phyloP scores from a whole-genome alignment of 2,329 filamentous ascomycete species.

The Fusarium sp. region DNA sequence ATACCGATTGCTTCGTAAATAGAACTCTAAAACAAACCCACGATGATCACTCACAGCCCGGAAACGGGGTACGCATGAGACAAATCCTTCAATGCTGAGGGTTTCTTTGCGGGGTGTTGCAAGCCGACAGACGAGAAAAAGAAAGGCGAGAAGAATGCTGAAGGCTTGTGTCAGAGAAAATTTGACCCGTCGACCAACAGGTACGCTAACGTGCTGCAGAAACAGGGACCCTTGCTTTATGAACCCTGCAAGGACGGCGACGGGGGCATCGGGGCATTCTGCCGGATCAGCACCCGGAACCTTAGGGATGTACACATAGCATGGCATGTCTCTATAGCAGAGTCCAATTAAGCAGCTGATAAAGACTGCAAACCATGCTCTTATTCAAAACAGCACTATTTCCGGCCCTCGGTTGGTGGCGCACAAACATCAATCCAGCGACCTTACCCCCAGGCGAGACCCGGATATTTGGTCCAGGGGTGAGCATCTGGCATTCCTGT shows the following conservation, averaged over 20 bases:
- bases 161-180: conserved; percentile 5
- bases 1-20: not conserved
- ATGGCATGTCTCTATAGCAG: not conserved
- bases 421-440: conserved; percentile 1
- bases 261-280: conserved; percentile 19
- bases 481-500: not conserved
- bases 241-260: not conserved
- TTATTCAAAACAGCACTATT: conserved; percentile 2
- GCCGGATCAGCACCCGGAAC: conserved; percentile 26
- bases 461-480: conserved; percentile 17
- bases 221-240: not conserved
- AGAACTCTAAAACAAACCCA: not conserved
- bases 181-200: not conserved
- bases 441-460: not conserved
- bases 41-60: not conserved
- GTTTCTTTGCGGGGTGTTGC: not conserved
- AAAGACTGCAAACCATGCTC: not conserved
- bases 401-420: conserved; percentile 23
- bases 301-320: not conserved
- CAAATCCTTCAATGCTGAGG: not conserved
- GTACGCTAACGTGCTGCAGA: not conserved
- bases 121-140: not conserved
- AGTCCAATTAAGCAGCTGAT: not conserved
- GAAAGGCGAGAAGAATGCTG: not conserved
- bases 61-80: not conserved